A percentile compares a stretch with the other conserved stretches of the same genome.
These are phyloP conservation scores for Cytospora paraplurivora DNA, from an alignment of 2,329 filamentous ascomycete genomes.

Conservation along the genomic window DNA sequence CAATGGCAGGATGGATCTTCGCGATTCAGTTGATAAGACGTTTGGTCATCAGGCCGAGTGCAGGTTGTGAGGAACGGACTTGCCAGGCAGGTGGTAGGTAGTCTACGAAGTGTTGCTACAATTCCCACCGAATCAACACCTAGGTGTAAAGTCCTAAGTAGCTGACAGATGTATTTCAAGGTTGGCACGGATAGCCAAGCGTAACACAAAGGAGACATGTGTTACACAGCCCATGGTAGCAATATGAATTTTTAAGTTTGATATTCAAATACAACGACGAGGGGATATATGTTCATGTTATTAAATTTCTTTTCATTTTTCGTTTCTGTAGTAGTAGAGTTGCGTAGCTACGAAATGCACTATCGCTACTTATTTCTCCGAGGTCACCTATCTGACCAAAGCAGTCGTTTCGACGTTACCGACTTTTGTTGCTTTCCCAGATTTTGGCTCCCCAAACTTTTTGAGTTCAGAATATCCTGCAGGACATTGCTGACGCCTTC, in stretches of 20 bases:
- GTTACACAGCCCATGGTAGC: no score
- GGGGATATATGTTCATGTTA: not conserved
- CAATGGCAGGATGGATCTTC: not conserved
- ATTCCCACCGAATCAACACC: no score
- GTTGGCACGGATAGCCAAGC: no score
- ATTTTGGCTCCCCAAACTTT: slow-evolving; percentile 4
- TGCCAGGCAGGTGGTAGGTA: not conserved
- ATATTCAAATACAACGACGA: not conserved
- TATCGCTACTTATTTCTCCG: slow-evolving; percentile 18
- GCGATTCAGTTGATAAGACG: not conserved
- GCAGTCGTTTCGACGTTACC: slow-evolving; percentile 28
- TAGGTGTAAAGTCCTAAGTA: no score
- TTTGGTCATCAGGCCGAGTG: not conserved
- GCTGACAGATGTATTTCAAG: no score
- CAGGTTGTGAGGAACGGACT: not conserved
- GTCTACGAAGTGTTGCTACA: no score
- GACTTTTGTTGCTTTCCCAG: slow-evolving; percentile 24
- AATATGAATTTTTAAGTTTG: not conserved
- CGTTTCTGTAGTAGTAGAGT: slow-evolving; percentile 12
- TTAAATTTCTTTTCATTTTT: slow-evolving; percentile 18
- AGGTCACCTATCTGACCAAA: slow-evolving; percentile 19
- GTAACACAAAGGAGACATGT: no score
- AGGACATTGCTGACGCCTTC: not conserved
- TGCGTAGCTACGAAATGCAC: slow-evolving; percentile 21
- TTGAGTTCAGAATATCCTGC: slow-evolving; percentile 10